Evolutionary conservation across 2,329 filamentous ascomycete species (phyloP), one percentile per base, ranked within the genome.

Genomic region (Fusarium euwallaceae): DNA sequence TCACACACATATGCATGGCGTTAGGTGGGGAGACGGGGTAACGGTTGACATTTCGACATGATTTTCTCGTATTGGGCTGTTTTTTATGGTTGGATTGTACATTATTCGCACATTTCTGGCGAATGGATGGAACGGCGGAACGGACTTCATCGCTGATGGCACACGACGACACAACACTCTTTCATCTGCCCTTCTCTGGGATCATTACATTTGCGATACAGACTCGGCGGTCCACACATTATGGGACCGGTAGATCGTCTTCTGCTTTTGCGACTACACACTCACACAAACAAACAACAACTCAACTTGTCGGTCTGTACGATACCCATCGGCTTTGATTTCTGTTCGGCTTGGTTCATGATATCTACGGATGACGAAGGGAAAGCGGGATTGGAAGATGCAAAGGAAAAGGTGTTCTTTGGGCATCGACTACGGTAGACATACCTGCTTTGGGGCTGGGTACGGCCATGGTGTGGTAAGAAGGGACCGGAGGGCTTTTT

Each of bases 71-170:
- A 78, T 72, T 72, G 71, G 71, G 72, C 74, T 75, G 72, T 75
- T 77, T 80, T 80, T 80, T 66, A 74, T 63, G 80, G 79, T 84
- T 83, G 82, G 82, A 84, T 83, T 84, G 83, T 84, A 84, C 79
- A 84, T 80, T 84, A 83, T 82, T 83, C 82, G 82, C 81, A 77
- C 76, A 75, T 79, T 78, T 70, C 77, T 77, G 78, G 83, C 83
- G 83, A 82, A 83, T 80, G 74, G 81, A 79, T 74, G 79, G 77
- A 79, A 77, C 68, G 79, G 81, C 81, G 79, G 82, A 79, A 73
- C 70, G 78, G 81, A 76, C 64, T 76, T 78, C 75, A 79, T 76
- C 79, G 78, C 78, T 79, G 75, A 80, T 78, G 80, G 77, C 78
- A 64, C 64, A 78, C 73, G 69, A 78, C 68, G 69, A 79, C 76